Evolutionary conservation across 1,284 basidiomycete genomes (phyloP).

Genomic region (Cryptococcus sp.): DNA sequence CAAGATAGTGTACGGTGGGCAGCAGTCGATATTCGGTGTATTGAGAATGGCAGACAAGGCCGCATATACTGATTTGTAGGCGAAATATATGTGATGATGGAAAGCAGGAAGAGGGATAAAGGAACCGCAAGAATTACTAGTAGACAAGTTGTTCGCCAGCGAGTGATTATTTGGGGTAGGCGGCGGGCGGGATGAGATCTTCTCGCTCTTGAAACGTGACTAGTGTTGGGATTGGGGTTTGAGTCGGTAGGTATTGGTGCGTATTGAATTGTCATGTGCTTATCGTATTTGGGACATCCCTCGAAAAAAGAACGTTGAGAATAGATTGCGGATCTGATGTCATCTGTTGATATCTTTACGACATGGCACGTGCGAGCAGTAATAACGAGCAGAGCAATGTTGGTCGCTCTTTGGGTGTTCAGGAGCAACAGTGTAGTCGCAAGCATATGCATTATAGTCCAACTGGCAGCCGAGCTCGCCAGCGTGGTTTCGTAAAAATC

Average conservation of each 20-base stretch:
- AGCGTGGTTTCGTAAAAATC: too few relatives aligned
- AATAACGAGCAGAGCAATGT: too few relatives aligned
- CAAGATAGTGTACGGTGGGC: slow-evolving; percentile 27
- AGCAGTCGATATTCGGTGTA: slow-evolving; percentile 20
- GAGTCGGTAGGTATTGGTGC: not conserved
- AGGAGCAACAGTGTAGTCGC: too few relatives aligned
- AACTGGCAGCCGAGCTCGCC: too few relatives aligned
- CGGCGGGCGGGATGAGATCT: slow-evolving; percentile 1
- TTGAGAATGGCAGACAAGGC: slow-evolving; percentile 33
- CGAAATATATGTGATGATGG: not conserved
- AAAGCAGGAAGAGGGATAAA: slow-evolving; percentile 1
- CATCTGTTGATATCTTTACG: not conserved
- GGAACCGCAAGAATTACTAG: slow-evolving; percentile 8
- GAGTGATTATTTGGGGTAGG: not conserved
- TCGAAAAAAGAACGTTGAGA: not conserved
- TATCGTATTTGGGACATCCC: too few relatives aligned
- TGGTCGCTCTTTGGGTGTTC: too few relatives aligned
- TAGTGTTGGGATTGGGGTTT: slow-evolving; percentile 4
- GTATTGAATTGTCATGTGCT: not conserved
- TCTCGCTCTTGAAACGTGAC: not conserved
- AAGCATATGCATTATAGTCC: too few relatives aligned
- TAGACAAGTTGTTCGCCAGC: not conserved
- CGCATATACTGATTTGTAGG: slow-evolving; percentile 26
- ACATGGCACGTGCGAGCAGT: too few relatives aligned
- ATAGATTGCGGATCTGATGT: not conserved